phyloP scores from a whole-genome alignment of 768 basidiomycete genomes.

The Calvatia gigantea region DNA sequence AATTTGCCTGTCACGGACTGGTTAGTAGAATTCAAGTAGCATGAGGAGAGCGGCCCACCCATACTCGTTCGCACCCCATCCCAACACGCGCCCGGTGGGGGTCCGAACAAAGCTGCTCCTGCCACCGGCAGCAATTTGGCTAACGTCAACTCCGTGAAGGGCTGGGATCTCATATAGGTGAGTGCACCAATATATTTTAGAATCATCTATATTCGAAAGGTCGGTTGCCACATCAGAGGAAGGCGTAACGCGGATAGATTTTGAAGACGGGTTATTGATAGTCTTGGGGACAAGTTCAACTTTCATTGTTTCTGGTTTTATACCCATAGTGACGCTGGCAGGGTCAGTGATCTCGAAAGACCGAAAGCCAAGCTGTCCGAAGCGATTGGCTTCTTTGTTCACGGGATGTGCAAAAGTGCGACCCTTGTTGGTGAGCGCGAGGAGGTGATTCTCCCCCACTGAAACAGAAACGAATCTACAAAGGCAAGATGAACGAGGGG shows the following conservation, averaged over 20 bases:
- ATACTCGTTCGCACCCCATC: conserved; percentile 87
- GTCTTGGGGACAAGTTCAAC: conserved; percentile 59
- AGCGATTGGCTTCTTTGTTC: conserved; percentile 68
- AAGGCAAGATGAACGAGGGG: neutral
- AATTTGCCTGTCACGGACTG: conserved; percentile 55
- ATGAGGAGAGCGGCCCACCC: conserved; percentile 45
- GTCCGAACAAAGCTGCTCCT: conserved; percentile 75
- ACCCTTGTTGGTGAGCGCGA: conserved; percentile 70
- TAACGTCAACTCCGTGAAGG: conserved; percentile 57
- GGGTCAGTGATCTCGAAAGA: conserved; percentile 51
- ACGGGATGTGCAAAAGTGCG: conserved; percentile 79
- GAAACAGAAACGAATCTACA: conserved; percentile 69
- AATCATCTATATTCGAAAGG: conserved; percentile 29
- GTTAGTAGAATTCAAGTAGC: neutral
- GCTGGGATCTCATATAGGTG: conserved; percentile 75
- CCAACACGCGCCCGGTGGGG: conserved; percentile 66
- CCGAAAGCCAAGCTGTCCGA: conserved; percentile 82
- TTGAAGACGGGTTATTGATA: conserved; percentile 46
- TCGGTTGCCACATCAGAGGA: conserved; percentile 27
- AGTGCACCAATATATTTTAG: conserved; percentile 62
- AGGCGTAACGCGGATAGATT: conserved; percentile 31
- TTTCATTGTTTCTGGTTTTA: conserved; percentile 30
- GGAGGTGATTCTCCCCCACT: conserved; percentile 67
- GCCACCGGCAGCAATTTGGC: conserved; percentile 69
- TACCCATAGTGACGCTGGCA: conserved; percentile 19